These are phyloP conservation scores for Claviceps fusiformis DNA, from an alignment of 2,329 filamentous ascomycete genomes.

Conservation along the genomic window DNA sequence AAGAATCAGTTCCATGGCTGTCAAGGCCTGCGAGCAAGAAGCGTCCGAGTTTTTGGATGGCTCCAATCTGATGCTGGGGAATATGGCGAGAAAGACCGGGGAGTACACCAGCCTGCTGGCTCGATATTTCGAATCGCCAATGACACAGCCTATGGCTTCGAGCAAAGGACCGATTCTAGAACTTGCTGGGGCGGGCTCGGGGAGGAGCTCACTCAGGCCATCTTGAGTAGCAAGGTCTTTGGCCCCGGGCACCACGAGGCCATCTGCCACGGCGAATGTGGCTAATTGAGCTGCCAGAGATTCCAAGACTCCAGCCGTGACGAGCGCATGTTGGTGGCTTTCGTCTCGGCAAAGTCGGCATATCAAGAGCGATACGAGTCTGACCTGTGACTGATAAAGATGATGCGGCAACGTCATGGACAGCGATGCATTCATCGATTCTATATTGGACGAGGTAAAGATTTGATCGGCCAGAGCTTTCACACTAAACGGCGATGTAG, in stretches of 20 bases:
- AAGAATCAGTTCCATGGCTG: conserved; percentile 52
- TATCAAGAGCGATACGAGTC: conserved; percentile 43
- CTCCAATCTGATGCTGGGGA: conserved; percentile 45
- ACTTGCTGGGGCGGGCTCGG: conserved; percentile 43
- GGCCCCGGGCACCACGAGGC: conserved; percentile 54
- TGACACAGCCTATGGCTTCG: conserved; percentile 62
- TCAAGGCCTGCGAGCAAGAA: conserved; percentile 24
- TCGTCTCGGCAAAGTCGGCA: conserved; percentile 52
- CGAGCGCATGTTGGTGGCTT: conserved; percentile 55
- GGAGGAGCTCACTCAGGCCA: conserved; percentile 43
- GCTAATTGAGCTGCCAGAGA: conserved; percentile 62
- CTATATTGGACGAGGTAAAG: conserved; percentile 48
- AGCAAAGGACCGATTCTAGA: conserved; percentile 56
- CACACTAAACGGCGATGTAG: conserved; percentile 33
- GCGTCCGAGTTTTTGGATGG: conserved; percentile 32
- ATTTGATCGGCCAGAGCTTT: conserved; percentile 47
- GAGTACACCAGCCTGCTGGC: conserved; percentile 58
- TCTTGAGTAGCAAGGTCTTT: conserved; percentile 40
- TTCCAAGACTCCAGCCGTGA: conserved; percentile 63
- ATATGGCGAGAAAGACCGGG: conserved; percentile 54
- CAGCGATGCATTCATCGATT: conserved; percentile 52
- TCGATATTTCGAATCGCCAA: conserved; percentile 66
- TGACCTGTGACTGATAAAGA: conserved; percentile 47
- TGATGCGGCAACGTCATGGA: conserved; percentile 38
- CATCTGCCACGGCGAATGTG: conserved; percentile 53